Conservation (phyloP, 2,329 filamentous ascomycete genomes). For the Hirsutella minnesotensis region DNA sequence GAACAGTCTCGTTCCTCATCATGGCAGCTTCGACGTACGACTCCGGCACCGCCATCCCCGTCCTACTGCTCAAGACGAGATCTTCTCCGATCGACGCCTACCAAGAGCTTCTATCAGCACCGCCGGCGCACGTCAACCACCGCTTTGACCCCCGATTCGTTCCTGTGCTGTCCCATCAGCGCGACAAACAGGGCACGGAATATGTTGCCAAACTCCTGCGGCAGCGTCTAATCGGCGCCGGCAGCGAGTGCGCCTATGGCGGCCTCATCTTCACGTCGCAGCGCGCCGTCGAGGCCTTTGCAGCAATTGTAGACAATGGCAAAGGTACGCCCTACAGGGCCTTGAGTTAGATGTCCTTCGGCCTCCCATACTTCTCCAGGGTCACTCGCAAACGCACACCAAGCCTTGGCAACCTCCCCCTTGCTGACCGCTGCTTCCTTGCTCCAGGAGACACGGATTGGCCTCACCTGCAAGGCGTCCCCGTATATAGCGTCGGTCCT, state of each 20-base stretch:
- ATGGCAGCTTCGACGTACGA: not conserved
- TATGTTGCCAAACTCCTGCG: slow-evolving; percentile 39
- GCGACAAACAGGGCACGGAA: slow-evolving; percentile 46
- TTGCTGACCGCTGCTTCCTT: not conserved
- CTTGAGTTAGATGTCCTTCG: not conserved
- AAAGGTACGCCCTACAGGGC: slow-evolving; percentile 10
- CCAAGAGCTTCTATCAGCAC: slow-evolving; percentile 48
- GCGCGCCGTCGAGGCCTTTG: slow-evolving; percentile 69
- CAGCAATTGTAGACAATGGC: slow-evolving; percentile 45
- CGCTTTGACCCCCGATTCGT: slow-evolving; percentile 57
- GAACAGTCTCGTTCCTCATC: not conserved
- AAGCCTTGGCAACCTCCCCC: not conserved
- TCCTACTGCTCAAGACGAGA: slow-evolving; percentile 68
- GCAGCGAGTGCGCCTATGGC: slow-evolving; percentile 40
- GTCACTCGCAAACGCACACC: too few species aligned
- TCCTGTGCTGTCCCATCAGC: slow-evolving; percentile 63
- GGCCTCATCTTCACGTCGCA: slow-evolving; percentile 81
- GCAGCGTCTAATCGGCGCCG: slow-evolving; percentile 26
- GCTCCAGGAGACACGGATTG: slow-evolving; percentile 17
- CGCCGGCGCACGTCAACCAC: slow-evolving; percentile 1
- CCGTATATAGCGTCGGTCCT: slow-evolving; percentile 69
- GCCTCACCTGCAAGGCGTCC: slow-evolving; percentile 44
- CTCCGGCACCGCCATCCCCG: slow-evolving; percentile 20
- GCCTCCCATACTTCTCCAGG: too few species aligned
- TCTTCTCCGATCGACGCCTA: slow-evolving; percentile 63